Evolutionary conservation across 257 asterid genomes (phyloP), one percentile per base, ranked within the genome.

Genomic region (Solanum piurae): DNA sequence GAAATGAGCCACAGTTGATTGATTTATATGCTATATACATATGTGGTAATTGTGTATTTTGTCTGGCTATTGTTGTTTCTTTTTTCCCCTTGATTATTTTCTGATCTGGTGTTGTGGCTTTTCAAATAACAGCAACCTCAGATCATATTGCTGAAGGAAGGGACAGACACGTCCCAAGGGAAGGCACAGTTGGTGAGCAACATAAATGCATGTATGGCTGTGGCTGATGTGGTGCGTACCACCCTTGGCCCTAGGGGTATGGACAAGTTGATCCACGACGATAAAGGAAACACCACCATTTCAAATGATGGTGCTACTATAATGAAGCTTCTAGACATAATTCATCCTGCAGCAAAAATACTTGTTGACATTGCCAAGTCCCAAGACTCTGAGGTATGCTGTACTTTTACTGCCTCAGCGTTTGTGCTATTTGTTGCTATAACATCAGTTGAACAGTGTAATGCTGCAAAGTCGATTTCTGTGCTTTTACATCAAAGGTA

Each of bases 201-300:
- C 93, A 96, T 97, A 82, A 97, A 94, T 93, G 99, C 99, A 0
- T 97, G 98, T 89, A 90, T 86, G 92, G 98, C 98, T 73, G 96
- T 96, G 72, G 93, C 97, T 86, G 99, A 97, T 92, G 98, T 97
- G 64, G 98, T 96, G 87, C 90, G 99, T 37, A 89, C 95, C 79
- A 97, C 99, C 42, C 99, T 96, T 87, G 99, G 99, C 33, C 99
- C 99, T 2, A 93, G 99, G 92, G 99, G 99, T 86, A 97, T 97
- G 99, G 99, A 97, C 94, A 96, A 97, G 93, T 86, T 96, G 94
- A 96, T 97, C 94, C 99, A 97, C 68, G 99, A 97, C 60, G 99
- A 97, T n/a, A 97, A 97, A 95, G 99, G 99, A 21, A 94, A 89
- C 92, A 94, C 98, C 88, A 97, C 99, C 83, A 97, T 97, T 75